These are phyloP conservation scores for Blepharisma undulans DNA, from an alignment of 169 alveolate genomes.

Conservation along the genomic window DNA sequence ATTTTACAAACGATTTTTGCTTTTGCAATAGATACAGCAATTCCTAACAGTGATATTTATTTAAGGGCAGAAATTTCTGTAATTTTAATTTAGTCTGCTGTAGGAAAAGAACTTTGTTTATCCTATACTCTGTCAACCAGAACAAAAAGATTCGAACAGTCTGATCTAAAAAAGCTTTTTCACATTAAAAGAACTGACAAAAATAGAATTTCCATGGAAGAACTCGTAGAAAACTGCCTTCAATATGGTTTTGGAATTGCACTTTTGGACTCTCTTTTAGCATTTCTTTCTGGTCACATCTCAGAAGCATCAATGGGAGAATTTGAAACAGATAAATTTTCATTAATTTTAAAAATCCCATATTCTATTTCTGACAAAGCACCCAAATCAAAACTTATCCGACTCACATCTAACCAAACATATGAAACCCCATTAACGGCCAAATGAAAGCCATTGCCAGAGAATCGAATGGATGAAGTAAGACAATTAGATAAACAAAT, in stretches of 20 bases:
- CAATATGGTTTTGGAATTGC: conserved; percentile 1
- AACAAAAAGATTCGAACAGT: neutral
- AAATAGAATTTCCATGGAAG: neutral
- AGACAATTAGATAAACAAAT: neutral
- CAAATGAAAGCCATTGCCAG: conserved; percentile 20
- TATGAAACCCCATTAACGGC: conserved; percentile 29
- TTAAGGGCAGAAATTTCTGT: neutral
- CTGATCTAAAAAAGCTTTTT: neutral
- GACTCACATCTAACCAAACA: neutral
- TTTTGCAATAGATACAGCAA: neutral
- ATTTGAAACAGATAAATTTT: neutral
- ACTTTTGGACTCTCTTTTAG: neutral
- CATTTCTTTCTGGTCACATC: neutral
- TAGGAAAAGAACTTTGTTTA: neutral
- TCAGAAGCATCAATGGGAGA: neutral
- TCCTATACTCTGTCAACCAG: neutral
- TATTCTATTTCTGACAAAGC: neutral
- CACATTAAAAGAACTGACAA: neutral
- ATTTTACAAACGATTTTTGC: neutral
- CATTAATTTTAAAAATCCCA: neutral
- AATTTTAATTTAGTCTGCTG: neutral
- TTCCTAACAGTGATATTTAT: neutral
- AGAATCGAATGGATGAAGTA: neutral
- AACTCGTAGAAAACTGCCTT: neutral
- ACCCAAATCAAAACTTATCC: neutral